These are phyloP conservation scores for Aaosphaeria pasadenensis DNA, from an alignment of 2,329 filamentous ascomycete genomes.

Conservation along the genomic window DNA sequence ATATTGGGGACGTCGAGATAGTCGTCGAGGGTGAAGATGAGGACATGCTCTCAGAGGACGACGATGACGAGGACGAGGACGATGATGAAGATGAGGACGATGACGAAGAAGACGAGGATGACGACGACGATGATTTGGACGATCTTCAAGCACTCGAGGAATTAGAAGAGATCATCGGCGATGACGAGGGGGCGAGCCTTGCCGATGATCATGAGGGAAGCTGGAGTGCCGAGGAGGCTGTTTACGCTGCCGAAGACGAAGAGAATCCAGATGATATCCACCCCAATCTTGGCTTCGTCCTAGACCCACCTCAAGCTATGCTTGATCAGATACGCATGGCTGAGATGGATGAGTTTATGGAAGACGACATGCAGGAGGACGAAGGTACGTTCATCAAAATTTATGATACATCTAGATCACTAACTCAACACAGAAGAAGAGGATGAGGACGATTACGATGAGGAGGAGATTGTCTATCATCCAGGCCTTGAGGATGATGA, in stretches of 20 bases:
- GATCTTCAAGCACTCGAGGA: constrained; percentile 39
- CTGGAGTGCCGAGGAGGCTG: constrained; percentile 49
- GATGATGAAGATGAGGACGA: constrained; percentile 50
- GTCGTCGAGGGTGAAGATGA: constrained; percentile 70
- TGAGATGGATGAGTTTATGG: constrained; percentile 50
- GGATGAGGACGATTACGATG: constrained; percentile 68
- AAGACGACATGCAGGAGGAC: constrained; percentile 58
- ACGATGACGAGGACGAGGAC: constrained; percentile 53
- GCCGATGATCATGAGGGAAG: constrained; percentile 37
- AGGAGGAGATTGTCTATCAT: constrained; percentile 60
- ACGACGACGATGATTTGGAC: constrained; percentile 53
- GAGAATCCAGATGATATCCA: constrained; percentile 55
- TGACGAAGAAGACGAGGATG: constrained; percentile 29
- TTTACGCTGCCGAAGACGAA: constrained; percentile 42
- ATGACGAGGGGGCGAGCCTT: constrained; percentile 47
- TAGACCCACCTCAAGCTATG: constrained; percentile 38
- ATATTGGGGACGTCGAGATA: constrained; percentile 71
- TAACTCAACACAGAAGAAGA: constrained; percentile 41
- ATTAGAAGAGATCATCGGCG: constrained; percentile 46
- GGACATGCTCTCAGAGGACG: constrained; percentile 55
- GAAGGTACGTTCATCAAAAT: constrained; percentile 49
- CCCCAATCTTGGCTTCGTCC: constrained; percentile 35
- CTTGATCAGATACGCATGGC: constrained; percentile 40
- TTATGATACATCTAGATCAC: constrained; percentile 4
- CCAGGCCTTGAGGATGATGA: constrained; percentile 49